These are phyloP conservation scores for Acidiella bohemica DNA, from an alignment of 495 filamentous ascomycete species.

Conservation along the genomic window DNA sequence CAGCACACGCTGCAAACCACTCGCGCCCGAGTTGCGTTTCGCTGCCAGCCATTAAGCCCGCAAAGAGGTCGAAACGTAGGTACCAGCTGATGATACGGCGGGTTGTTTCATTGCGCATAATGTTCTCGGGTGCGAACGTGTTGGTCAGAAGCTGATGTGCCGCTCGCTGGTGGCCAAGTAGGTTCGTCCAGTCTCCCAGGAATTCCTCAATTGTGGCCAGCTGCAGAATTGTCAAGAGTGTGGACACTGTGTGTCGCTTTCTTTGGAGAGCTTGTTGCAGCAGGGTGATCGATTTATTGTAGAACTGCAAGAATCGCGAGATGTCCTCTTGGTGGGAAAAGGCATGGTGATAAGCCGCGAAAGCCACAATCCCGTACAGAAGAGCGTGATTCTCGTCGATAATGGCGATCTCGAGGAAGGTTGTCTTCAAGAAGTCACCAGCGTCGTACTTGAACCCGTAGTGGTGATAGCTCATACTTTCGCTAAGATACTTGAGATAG, in stretches of 20 bases:
- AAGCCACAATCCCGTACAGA: slow-evolving; percentile 79
- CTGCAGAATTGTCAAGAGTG: slow-evolving; percentile 76
- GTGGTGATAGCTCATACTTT: slow-evolving; percentile 63
- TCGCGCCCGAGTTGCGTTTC: slow-evolving; percentile 59
- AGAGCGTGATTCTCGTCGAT: slow-evolving; percentile 56
- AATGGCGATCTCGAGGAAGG: slow-evolving; percentile 56
- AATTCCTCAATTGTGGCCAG: slow-evolving; percentile 92
- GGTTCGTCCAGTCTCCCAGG: slow-evolving; percentile 84
- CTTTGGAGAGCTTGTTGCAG: slow-evolving; percentile 58
- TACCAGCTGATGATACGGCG: slow-evolving; percentile 77
- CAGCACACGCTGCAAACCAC: slow-evolving; percentile 59
- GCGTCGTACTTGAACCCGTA: slow-evolving; percentile 60
- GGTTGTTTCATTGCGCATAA: slow-evolving; percentile 52
- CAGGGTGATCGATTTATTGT: slow-evolving; percentile 69
- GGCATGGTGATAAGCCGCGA: slow-evolving; percentile 75
- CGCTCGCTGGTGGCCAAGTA: slow-evolving; percentile 84
- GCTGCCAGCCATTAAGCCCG: slow-evolving; percentile 66
- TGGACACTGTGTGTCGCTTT: slow-evolving; percentile 58
- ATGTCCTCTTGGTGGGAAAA: slow-evolving; percentile 52
- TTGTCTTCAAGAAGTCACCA: slow-evolving; percentile 56
- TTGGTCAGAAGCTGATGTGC: slow-evolving; percentile 68
- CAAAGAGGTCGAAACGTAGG: slow-evolving; percentile 73
- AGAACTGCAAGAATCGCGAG: slow-evolving; percentile 73
- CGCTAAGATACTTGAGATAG: slow-evolving; percentile 64
- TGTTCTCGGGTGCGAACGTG: slow-evolving; percentile 63